Evolutionary conservation across 345 rosid genomes (phyloP), one percentile per base, ranked within the genome.

Genomic region (Excoecaria cochinchinensis): DNA sequence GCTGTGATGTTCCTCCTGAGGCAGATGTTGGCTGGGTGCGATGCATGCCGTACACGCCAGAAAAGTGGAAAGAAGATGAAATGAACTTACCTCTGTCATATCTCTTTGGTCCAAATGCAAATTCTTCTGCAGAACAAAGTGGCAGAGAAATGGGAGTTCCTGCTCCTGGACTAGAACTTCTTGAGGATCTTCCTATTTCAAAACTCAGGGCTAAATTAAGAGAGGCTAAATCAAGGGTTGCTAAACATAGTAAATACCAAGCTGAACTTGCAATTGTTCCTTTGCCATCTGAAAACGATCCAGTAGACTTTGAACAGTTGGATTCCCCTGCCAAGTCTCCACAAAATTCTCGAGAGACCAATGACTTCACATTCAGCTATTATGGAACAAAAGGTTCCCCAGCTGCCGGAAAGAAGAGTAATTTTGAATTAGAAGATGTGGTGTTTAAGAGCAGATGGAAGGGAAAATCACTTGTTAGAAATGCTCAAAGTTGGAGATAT

Each of bases 221-320:
- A 70, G 71, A 76, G 67, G 59, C 66, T 36, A 77, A 55, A 52
- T 53, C 81, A 56, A 12, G 16, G 42, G 21, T 36, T 0, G 58
- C 22, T 53, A 62, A 58, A n/a, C 11, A 15, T 46, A 71, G 31
- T n/a, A 76, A 78, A 67, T 44, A 67, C 51, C 63, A 74, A 46
- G 62, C 48, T 40, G 59, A 88, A 56, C 89, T 90, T 76, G 85
- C 85, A 36, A 77, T 86, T 69, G 91, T 90, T 75, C 91, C 94
- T 17, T 80, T 88, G 66, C 69, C 84, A 60, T 74, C 84, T 0
- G 84, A 86, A 73, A 73, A 73, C 42, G 83, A 82, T 21, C 79
- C 80, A 47, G 53, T 74, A 67, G 81, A 85, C 3, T 53, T 62
- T 47, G 88, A 84, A 59, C 81, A 72, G 69, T 72, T 71, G 80